Conservation (phyloP, 257 asterid species). For the Eustoma russellianum region DNA sequence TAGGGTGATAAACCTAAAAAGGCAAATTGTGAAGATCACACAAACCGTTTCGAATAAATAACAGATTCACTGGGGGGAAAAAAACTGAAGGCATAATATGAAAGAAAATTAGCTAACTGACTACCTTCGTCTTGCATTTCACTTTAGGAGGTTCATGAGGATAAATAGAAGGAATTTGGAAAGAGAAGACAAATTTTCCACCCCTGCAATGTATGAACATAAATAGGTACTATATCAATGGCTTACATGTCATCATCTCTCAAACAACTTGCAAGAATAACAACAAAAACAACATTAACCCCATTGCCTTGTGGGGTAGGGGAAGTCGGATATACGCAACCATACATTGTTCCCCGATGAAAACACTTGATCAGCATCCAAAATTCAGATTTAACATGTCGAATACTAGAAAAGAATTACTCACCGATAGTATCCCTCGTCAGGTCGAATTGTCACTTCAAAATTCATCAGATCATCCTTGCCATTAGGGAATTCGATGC, state of each 20-base stretch:
- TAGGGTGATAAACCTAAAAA: slow-evolving; percentile 86
- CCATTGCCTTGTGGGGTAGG: too few relatives aligned
- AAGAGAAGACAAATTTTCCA: slow-evolving; percentile 75
- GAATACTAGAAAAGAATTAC: slow-evolving; percentile 13
- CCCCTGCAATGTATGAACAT: slow-evolving; percentile 32
- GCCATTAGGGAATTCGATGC: slow-evolving; percentile 79
- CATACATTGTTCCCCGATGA: too few relatives aligned
- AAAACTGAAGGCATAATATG: too few relatives aligned
- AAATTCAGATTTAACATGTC: neutral
- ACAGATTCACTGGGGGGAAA: neutral
- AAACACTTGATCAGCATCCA: neutral
- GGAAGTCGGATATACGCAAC: too few relatives aligned
- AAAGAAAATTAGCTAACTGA: neutral
- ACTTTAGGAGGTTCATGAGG: slow-evolving; percentile 97
- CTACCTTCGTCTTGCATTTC: slow-evolving; percentile 96
- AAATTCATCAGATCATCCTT: slow-evolving; percentile 95
- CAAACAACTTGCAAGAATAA: slow-evolving; percentile 7
- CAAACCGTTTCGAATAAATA: neutral
- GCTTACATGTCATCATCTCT: slow-evolving; percentile 25
- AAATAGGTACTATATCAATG: neutral
- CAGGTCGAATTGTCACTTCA: slow-evolving; percentile 86
- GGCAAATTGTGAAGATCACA: slow-evolving; percentile 14
- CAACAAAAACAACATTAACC: too few relatives aligned
- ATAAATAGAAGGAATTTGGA: slow-evolving; percentile 74
- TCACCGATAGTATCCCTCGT: slow-evolving; percentile 82